These are phyloP conservation scores for Boletus rubropictus DNA, from an alignment of 768 basidiomycete genomes.

Conservation along the genomic window DNA sequence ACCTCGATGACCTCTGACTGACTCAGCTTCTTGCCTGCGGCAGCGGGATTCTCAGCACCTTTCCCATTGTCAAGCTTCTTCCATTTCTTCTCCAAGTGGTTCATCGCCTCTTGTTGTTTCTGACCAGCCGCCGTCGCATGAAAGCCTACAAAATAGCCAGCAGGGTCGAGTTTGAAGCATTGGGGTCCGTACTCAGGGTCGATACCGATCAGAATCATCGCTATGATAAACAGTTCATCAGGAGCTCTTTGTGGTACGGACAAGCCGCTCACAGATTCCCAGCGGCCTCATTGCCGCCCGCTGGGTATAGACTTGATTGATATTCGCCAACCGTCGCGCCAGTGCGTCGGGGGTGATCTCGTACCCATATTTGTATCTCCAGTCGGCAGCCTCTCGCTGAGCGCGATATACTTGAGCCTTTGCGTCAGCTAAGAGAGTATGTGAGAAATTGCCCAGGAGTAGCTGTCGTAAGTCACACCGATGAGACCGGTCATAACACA, in stretches of 20 bases:
- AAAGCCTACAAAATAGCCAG: constrained; percentile 97
- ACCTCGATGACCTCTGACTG: constrained; percentile 89
- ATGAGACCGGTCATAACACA: constrained; percentile 98
- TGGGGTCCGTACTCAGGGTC: constrained; percentile 94
- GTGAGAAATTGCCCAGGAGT: neutral
- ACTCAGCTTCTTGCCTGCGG: constrained; percentile 67
- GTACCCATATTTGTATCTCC: constrained; percentile 95
- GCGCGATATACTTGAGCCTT: constrained; percentile 84
- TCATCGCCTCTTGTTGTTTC: constrained; percentile 98
- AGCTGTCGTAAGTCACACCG: constrained; percentile 44
- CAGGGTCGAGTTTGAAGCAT: constrained; percentile 96
- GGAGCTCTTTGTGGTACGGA: neutral
- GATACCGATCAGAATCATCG: constrained; percentile 92
- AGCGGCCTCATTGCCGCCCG: constrained; percentile 94
- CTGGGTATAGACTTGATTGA: constrained; percentile 99
- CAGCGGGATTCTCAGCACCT: constrained; percentile 73
- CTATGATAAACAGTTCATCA: constrained; percentile 37
- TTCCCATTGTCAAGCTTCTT: constrained; percentile 81
- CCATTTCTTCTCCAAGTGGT: constrained; percentile 98
- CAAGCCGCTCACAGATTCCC: constrained; percentile 70
- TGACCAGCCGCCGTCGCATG: constrained; percentile 94
- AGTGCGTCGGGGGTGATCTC: constrained; percentile 98
- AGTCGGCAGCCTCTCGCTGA: constrained; percentile 82
- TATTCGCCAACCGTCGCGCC: constrained; percentile 89
- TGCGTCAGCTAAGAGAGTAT: constrained; percentile 67